phyloP scores from a whole-genome alignment of 495 filamentous ascomycete genomes.

The Alectoria sarmentosa region DNA sequence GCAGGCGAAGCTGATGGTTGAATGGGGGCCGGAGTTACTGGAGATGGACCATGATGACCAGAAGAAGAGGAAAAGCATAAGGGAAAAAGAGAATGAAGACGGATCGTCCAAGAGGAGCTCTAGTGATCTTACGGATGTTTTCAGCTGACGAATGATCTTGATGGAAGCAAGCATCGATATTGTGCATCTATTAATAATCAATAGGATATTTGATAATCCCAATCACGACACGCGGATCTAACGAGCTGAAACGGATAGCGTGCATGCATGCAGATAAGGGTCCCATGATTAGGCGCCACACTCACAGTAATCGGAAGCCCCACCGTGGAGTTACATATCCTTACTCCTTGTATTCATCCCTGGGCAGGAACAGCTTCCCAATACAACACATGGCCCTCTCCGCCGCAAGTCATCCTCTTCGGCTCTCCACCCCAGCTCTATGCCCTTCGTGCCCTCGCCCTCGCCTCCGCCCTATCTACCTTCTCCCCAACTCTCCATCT shows the following conservation, averaged over 20 bases:
- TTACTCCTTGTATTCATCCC: background rate
- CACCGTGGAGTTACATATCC: background rate
- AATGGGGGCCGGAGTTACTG: constrained; percentile 4
- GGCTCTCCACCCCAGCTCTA: background rate
- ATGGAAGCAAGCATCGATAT: background rate
- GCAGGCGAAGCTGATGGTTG: constrained; percentile 18
- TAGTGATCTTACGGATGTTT: background rate
- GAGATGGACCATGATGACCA: background rate
- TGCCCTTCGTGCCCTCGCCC: background rate
- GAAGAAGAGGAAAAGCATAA: background rate
- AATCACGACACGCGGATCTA: background rate
- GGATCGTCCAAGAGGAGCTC: background rate
- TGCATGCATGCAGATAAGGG: background rate
- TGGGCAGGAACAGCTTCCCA: background rate
- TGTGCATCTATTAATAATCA: background rate
- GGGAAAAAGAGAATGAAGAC: background rate
- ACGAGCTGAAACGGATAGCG: background rate
- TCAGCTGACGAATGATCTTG: background rate
- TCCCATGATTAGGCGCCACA: background rate
- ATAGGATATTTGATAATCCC: background rate
- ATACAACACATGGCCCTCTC: background rate
- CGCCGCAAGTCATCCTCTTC: background rate
- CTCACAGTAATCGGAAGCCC: background rate
- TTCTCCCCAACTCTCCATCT: background rate
- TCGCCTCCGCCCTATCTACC: background rate